Conservation (phyloP, 371 early-diverging fungal genomes). For the Mortierella sp. region DNA sequence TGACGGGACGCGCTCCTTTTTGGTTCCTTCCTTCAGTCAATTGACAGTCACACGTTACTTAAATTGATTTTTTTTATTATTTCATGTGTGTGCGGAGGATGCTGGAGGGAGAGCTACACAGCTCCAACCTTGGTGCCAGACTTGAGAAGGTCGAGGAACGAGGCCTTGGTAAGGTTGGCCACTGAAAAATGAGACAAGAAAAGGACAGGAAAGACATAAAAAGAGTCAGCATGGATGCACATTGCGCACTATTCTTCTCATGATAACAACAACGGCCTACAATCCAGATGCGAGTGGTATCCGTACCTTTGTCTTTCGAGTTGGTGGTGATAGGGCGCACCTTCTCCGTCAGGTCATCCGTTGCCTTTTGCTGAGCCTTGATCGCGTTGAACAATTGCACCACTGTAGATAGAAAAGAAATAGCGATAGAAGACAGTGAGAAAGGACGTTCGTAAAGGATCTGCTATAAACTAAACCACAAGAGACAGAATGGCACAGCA, state of each 20-base stretch:
- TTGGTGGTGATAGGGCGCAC: conserved; percentile 60
- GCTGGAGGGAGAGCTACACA: conserved; percentile 16
- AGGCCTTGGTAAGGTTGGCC: conserved; percentile 73
- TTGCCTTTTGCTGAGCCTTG: conserved; percentile 79
- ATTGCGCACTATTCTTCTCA: no score
- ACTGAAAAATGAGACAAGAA: conserved; percentile 46
- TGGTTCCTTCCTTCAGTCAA: neutral
- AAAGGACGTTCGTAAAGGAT: neutral
- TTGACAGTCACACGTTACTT: neutral
- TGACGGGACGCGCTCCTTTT: neutral
- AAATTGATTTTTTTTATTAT: neutral
- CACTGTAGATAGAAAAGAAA: conserved; percentile 59
- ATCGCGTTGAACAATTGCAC: conserved; percentile 90
- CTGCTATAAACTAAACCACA: no score
- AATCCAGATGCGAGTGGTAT: conserved; percentile 17
- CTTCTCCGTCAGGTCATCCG: conserved; percentile 66
- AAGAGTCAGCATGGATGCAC: neutral
- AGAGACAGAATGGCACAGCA: neutral
- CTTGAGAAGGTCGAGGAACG: conserved; percentile 74
- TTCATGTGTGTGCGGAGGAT: neutral
- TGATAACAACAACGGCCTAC: neutral
- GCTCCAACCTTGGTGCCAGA: conserved; percentile 60
- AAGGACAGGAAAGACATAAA: neutral
- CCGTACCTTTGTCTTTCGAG: conserved; percentile 69
- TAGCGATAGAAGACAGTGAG: neutral